phyloP scores from a whole-genome alignment of 805 yeast genomes.

The Brettanomyces sp. region DNA sequence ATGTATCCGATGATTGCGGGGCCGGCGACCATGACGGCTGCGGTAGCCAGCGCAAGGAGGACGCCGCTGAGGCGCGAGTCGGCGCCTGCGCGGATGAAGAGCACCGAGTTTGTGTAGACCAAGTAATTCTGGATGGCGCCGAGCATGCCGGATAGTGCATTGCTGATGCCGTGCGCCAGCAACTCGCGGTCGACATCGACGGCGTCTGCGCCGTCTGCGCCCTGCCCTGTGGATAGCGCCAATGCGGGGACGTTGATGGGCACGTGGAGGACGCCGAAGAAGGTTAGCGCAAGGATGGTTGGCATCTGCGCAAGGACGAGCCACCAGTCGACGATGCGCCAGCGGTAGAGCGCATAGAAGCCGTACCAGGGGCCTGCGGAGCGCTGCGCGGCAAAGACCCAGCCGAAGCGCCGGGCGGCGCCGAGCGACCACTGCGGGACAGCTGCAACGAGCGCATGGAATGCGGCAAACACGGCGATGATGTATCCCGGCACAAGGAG shows the following conservation, averaged over 20 bases:
- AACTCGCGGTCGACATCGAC: conserved; percentile 88
- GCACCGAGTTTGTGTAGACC: conserved; percentile 87
- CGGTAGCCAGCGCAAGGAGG: conserved; percentile 77
- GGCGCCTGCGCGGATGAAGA: conserved; percentile 92
- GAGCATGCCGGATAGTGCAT: conserved; percentile 67
- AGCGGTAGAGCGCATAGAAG: conserved; percentile 67
- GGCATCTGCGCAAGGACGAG: conserved; percentile 65
- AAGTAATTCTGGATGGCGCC: conserved; percentile 93
- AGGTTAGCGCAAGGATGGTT: conserved; percentile 90
- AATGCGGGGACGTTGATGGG: conserved; percentile 97
- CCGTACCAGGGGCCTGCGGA: conserved; percentile 77
- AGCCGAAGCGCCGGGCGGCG: conserved; percentile 61
- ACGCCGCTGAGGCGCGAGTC: conserved; percentile 83
- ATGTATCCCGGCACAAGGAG: conserved; percentile 75
- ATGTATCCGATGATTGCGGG: conserved; percentile 90
- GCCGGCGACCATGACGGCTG: conserved; percentile 73
- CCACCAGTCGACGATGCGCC: conserved; percentile 65
- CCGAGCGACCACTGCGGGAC: conserved; percentile 60
- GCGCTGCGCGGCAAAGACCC: conserved; percentile 69
- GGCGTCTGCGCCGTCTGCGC: conserved; percentile 56
- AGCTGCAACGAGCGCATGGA: conserved; percentile 58
- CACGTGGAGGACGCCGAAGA: conserved; percentile 91
- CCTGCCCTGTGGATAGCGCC: conserved; percentile 63
- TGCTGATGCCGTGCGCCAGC: conserved; percentile 90
- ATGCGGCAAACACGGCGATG: conserved; percentile 55